Percentiles rank a stretch among this genome's conserved stretches.
These are phyloP conservation scores for Rhexocercosporidium sp. DNA, from an alignment of 2,329 filamentous ascomycete genomes.

Conservation along the genomic window DNA sequence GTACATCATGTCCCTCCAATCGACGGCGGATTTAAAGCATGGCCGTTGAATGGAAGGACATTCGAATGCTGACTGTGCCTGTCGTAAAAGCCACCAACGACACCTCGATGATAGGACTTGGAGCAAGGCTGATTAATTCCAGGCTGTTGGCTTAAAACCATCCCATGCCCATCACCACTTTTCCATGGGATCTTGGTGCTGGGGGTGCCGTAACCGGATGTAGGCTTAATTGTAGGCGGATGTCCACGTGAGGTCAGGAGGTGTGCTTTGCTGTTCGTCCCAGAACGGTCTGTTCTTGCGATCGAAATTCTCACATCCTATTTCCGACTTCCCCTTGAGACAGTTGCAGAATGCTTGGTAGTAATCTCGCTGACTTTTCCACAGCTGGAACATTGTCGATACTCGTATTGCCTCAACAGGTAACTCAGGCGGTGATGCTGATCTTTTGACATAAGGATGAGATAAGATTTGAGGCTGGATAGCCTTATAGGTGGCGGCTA, in stretches of 20 bases:
- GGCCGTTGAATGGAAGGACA: constrained; percentile 1
- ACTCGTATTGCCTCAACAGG: background rate
- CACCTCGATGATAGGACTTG: background rate
- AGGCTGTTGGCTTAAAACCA: constrained; percentile 12
- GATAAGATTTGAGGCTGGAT: constrained; percentile 4
- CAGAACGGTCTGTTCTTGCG: constrained; percentile 5
- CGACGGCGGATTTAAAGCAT: constrained; percentile 3
- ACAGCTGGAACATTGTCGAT: constrained; percentile 4
- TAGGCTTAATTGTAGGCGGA: background rate
- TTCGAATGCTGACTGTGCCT: constrained; percentile 21
- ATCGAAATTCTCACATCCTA: background rate
- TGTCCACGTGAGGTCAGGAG: constrained; percentile 7
- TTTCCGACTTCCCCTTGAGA: background rate
- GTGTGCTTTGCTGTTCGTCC: background rate
- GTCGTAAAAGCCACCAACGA: background rate
- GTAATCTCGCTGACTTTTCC: constrained; percentile 10
- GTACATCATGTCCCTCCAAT: constrained; percentile 1
- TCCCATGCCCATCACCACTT: background rate
- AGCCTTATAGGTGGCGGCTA: background rate
- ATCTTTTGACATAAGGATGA: constrained; percentile 12
- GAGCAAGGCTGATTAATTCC: constrained; percentile 17
- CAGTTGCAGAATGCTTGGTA: background rate
- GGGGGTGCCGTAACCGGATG: constrained; percentile 3
- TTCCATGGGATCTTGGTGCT: background rate
- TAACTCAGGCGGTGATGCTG: background rate